Base-by-base conservation (phyloP, 108 stramenopile genomes). In the Schizochytrium sp. region DNA sequence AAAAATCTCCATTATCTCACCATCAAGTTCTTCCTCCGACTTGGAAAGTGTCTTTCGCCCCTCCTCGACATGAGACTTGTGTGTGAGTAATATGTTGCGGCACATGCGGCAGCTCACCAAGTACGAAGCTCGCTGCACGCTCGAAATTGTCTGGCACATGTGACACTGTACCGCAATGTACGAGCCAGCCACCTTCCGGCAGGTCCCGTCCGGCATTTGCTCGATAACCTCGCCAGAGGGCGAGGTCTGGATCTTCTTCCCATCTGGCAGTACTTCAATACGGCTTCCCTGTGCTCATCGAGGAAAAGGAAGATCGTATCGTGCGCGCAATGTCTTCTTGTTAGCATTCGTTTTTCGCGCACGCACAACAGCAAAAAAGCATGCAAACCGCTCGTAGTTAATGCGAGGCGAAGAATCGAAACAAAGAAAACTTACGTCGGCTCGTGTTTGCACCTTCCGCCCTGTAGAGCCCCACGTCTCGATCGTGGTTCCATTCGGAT, bases 181-280 rank as follows among this genome's bases (percentile, higher is more conserved):
- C 0, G 76, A 83, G 0, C 76, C 76, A 1, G 51, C 48, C 6
- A 83, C 76, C 76, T 83, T 83, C 6, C 45, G 3, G 45, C 51
- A 53, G 44, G 76, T 83, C 16, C 76, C 76, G 28, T 83, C 76
- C 4, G 19, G 45, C 10, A 83, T 14, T 18, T 53, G 48, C 28
- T 83, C 76, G 4, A 83, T 47, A 12, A 83, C 51, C 12, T 47
- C 45, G 10, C 76, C 76, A 0, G 12, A 19, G 12, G 51, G 14
- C 12, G 51, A 83, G 0, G 76, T 83, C 51, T 83, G 76, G 45
- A 83, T 53, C 51, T 83, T 83, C 51, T 28, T 83, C 1, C 76
- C 76, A 83, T 83, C 76, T 6, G 76, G 76, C 8, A 83, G 51
- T 21, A 83, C 76, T 53, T 83, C 76, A 45, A 83, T 83, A 53